These are phyloP conservation scores for Croton setiger DNA, from an alignment of 441 rosid species.

Conservation along the genomic window DNA sequence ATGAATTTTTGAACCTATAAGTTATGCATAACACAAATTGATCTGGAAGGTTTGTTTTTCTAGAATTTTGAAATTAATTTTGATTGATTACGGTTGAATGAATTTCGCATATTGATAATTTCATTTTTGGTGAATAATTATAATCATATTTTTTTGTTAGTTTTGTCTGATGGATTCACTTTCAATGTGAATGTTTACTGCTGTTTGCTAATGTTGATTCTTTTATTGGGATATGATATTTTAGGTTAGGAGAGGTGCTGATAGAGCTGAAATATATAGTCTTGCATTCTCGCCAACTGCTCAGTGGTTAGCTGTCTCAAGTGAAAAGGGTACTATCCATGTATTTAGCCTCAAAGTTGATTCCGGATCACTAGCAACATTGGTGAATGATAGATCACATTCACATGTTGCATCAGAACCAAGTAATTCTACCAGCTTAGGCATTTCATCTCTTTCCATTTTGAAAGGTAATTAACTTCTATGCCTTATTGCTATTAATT, in stretches of 20 bases:
- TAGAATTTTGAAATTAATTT: no score
- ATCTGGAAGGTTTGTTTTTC: slow-evolving; percentile 1
- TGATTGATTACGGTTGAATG: background rate
- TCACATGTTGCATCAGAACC: slow-evolving; percentile 34
- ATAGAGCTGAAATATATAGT: slow-evolving; percentile 73
- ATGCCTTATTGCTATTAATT: background rate
- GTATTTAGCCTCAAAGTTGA: slow-evolving; percentile 62
- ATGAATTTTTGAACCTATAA: background rate
- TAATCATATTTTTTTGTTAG: no score
- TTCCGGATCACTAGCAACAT: slow-evolving; percentile 26
- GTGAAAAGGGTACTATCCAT: slow-evolving; percentile 86
- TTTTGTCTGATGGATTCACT: background rate
- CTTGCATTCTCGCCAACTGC: slow-evolving; percentile 65
- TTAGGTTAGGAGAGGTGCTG: slow-evolving; percentile 91
- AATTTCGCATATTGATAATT: background rate
- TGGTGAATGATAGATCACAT: slow-evolving; percentile 32
- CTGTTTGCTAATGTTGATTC: background rate
- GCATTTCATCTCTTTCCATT: slow-evolving; percentile 55
- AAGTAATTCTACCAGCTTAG: slow-evolving; percentile 29
- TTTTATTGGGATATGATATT: background rate
- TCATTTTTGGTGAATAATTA: no score
- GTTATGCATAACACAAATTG: background rate
- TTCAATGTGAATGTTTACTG: background rate
- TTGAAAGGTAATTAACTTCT: slow-evolving; percentile 50
- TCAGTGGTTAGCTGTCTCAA: slow-evolving; percentile 70